Evolutionary conservation across 441 rosid genomes (phyloP), one percentile per base, ranked within the genome.

Genomic region (Jatropha podagrica): DNA sequence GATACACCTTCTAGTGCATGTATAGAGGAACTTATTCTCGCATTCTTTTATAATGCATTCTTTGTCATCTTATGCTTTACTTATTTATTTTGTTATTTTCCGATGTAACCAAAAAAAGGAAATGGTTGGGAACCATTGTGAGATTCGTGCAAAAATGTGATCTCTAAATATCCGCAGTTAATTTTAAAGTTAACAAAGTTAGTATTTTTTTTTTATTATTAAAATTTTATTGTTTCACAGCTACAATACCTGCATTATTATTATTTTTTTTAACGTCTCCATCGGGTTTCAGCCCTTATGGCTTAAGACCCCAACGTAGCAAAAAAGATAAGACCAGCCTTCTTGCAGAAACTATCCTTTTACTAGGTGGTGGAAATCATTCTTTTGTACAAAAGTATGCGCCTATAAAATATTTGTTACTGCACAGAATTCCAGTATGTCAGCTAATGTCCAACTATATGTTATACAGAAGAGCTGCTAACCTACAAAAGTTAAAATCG

Each of bases 371-470:
- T n/a, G 18, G 23, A 51, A 37, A 5, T 46, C 37, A 48, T 58
- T 12, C 65, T 41, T 55, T 42, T 74, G 65, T 26, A 66, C 72
- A 23, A 66, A 74, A 51, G 18, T 18, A 38, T 38, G 59, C 65
- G 67, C 64, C 51, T 54, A 58, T 37, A 46, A 49, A 10, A 72
- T 42, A 65, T 17, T 73, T 55, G 62, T 74, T 69, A 58, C 74
- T 71, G 68, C 69, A 74, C 73, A 78, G 60, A 63, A 26, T 32
- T 60, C 55, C 54, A 37, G 13, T 17, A 13, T 40, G 14, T 18
- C 37, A 71, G 48, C 23, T 17, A 41, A 40, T 67, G 69, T 67
- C 60, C 76, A 80, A 63, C 67, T 46, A 67, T 23, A 74, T 52
- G 60, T 17, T 65, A 67, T 12, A 11, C 26, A 54, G 55, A 46